Percentiles rank a stretch among this genome's conserved stretches.
Evolutionary conservation across 345 rosid genomes (phyloP).

Genomic region (Alliaria petiolata): DNA sequence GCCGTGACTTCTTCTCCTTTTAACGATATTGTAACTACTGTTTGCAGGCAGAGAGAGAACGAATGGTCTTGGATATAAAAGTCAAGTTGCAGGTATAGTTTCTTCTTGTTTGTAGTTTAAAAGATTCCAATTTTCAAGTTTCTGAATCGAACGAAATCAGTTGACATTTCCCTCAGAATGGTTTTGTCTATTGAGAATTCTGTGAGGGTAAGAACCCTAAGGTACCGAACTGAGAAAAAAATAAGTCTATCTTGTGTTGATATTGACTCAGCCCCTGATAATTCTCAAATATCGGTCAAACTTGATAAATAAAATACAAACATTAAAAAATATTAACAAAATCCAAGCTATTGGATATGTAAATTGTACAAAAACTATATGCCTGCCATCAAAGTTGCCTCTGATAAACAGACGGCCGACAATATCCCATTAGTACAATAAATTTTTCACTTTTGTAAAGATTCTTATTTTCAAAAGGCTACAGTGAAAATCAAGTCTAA

Average conservation of each 20-base stretch:
- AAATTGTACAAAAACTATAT: neutral
- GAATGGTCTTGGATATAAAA: conserved; percentile 97
- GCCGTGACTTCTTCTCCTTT: conserved; percentile 13
- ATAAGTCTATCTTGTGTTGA: neutral
- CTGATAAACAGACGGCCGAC: neutral
- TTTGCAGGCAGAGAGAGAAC: conserved; percentile 88
- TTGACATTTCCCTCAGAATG: neutral
- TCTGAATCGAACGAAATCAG: neutral
- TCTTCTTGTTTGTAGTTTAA: conserved; percentile 5
- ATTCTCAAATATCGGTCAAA: conserved; percentile 5
- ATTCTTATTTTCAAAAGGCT: neutral
- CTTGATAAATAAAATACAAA: neutral
- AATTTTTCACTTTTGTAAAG: neutral
- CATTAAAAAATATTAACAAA: neutral
- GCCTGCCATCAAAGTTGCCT: neutral
- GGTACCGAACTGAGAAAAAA: neutral
- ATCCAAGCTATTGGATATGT: neutral
- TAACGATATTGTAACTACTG: conserved; percentile 4
- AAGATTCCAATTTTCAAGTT: conserved; percentile 7
- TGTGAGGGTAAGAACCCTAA: conserved; percentile 7
- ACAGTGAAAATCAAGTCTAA: neutral
- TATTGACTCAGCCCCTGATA: neutral
- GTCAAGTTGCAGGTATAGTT: conserved; percentile 88
- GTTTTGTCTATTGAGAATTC: neutral
- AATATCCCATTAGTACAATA: neutral